Percentiles rank a stretch among this genome's conserved stretches.
phyloP scores from a whole-genome alignment of 495 filamentous ascomycete genomes.

The Viridothelium virens region DNA sequence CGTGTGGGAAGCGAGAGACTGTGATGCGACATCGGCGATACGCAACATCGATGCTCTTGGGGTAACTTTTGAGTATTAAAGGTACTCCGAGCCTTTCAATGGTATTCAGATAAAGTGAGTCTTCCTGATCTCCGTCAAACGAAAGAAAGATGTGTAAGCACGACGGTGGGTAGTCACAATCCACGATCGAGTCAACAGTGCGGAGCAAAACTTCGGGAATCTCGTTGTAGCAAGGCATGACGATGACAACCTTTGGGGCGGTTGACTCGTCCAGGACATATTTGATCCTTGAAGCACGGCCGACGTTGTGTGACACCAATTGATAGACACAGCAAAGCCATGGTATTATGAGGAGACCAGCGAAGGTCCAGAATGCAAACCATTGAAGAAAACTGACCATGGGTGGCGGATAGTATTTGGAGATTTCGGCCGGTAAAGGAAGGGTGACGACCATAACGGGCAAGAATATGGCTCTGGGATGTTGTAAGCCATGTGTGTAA shows the following conservation, averaged over 20 bases:
- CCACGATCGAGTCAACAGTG: conserved; percentile 85
- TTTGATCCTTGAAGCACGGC: conserved; percentile 73
- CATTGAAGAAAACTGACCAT: conserved; percentile 73
- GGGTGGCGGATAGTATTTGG: conserved; percentile 55
- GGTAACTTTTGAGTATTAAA: conserved; percentile 65
- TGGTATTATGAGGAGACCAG: conserved; percentile 71
- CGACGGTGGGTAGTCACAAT: conserved; percentile 87
- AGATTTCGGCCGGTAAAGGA: conserved; percentile 67
- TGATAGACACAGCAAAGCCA: conserved; percentile 93
- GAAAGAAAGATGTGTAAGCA: conserved; percentile 96
- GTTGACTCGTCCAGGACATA: conserved; percentile 72
- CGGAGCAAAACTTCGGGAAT: conserved; percentile 76
- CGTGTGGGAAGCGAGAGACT: conserved; percentile 86
- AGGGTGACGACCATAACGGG: conserved; percentile 94
- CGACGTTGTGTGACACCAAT: conserved; percentile 76
- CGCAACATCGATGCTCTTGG: conserved; percentile 81
- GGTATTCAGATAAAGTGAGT: conserved; percentile 82
- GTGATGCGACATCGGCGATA: conserved; percentile 81
- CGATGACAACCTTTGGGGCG: conserved; percentile 90
- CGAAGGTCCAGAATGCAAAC: conserved; percentile 97
- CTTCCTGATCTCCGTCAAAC: conserved; percentile 83
- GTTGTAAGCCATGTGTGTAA: conserved; percentile 63
- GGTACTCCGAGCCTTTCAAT: conserved; percentile 84
- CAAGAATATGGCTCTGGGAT: conserved; percentile 67
- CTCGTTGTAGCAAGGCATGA: conserved; percentile 98